Base-by-base conservation (phyloP, 192 early-diverging fungal species). In the Phycomyces blakesleeanus region DNA sequence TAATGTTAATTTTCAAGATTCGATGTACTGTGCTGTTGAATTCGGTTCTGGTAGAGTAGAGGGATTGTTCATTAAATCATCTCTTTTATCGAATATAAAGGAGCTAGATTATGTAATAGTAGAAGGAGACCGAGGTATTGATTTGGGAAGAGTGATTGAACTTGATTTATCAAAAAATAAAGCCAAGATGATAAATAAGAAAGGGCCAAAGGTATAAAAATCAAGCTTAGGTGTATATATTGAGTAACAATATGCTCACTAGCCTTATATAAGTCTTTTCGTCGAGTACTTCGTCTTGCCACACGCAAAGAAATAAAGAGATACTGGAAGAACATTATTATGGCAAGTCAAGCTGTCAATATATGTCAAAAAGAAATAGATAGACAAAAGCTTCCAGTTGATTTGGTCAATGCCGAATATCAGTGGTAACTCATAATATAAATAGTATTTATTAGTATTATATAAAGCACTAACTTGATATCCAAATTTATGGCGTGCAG, bases 361-460 rank as follows among this genome's bases (percentile, higher is more conserved):
- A 83, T 93, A 37, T 97, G 94, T 70, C 91, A 93, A 70, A 78
- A 75, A 29, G 96, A 93, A 73, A 93, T 93, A 63, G 77, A 87
- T 55, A 87, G 92, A 66, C 91, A 89, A 78, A 88, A 88, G 63
- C 78, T 98, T 42, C 91, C 92, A 15, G 97, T 98, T 94, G 85
- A 93, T 63, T 86, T 98, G 25, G 91, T 94, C 3, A 92, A 95
- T 71, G 96, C 96, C 20, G 96, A 98, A 79, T 98, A 91, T 65
- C 96, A 98, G 77, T 98, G 95, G 55, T 56, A 56, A 56, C 1
- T 24, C 14, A 18, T 15, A 12, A 42, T 26, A 25, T 50, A 26
- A 11, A 25, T n/a, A n/a, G n/a, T n/a, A n/a, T n/a, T n/a, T n/a
- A n/a, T n/a, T n/a, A n/a, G n/a, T n/a, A n/a, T n/a, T n/a, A n/a